phyloP scores from a whole-genome alignment of 495 filamentous ascomycete genomes.

The Aspergillus nanangensis region DNA sequence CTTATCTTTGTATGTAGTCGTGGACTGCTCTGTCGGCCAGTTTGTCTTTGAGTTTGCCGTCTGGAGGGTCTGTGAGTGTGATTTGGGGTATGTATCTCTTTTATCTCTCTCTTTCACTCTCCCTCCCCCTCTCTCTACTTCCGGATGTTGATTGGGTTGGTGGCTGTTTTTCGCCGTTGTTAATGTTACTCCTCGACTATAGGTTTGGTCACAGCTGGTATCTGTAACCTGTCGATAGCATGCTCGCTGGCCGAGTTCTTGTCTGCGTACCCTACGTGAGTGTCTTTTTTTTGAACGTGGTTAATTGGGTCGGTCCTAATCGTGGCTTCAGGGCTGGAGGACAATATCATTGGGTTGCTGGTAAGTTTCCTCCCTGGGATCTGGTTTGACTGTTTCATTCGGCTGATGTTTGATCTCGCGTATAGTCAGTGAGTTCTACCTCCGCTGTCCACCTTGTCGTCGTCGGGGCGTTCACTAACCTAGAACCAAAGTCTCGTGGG shows the following conservation, averaged over 20 bases:
- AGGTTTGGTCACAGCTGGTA: constrained; percentile 63
- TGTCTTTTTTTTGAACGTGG: constrained; percentile 1
- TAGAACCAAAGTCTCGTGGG: constrained; percentile 37
- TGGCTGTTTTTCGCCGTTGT: too few relatives aligned
- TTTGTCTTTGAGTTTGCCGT: constrained; percentile 44
- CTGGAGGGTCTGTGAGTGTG: constrained; percentile 42
- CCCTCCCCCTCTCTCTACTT: too few relatives aligned
- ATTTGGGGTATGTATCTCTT: constrained; percentile 38
- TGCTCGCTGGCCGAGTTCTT: constrained; percentile 70
- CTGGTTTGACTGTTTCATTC: too few relatives aligned
- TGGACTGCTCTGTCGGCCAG: constrained; percentile 51
- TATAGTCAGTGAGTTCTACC: constrained; percentile 32
- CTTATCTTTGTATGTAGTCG: constrained; percentile 23
- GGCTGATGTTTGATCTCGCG: too few relatives aligned
- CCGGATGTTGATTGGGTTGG: too few relatives aligned
- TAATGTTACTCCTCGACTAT: too few relatives aligned
- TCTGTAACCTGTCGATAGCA: constrained; percentile 70
- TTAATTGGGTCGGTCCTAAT: constrained; percentile 9
- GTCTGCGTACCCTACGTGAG: constrained; percentile 65
- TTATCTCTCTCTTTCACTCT: not conserved
- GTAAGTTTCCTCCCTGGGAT: too few relatives aligned
- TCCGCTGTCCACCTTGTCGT: too few relatives aligned
- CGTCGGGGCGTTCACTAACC: not conserved
- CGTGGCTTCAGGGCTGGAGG: constrained; percentile 43
- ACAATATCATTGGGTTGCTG: constrained; percentile 76